Evolutionary conservation across 768 basidiomycete genomes (phyloP), one percentile per base, ranked within the genome.

Genomic region (Daedalea quercina): DNA sequence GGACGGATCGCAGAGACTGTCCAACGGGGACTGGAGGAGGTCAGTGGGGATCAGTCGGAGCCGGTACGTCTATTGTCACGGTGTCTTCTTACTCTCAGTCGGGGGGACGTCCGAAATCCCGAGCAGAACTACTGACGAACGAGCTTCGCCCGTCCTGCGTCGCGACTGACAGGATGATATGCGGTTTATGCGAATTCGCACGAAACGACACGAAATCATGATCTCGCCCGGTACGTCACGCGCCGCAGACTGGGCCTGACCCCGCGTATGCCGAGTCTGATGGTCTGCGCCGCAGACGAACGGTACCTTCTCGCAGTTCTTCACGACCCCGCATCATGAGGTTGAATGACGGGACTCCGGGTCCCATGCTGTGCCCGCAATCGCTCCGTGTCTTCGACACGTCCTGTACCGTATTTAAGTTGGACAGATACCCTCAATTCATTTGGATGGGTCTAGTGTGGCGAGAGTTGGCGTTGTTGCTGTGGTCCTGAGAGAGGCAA

Each of bases 171-270:
- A 94, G 91, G 93, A 94, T 64, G 86, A 90, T 23, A 76, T 95
- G 43, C 80, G 82, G 54, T 90, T 95, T 62, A 83, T 96, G 80
- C 74, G 93, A 53, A 92, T 95, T 70, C 80, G 94, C 46, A 95
- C 94, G 54, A 90, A 82, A 65, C 78, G 87, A 48, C 94, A 96
- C 66, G 94, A 95, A 64, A 74, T 96, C 53, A 89, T 96, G 86
- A 93, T 96, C 55, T 90, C 94, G 2, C 94, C 94, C 52, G 89
- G 94, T 91, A 50, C 25, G 85, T 70, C 31, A 41, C 47, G 42
- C 22, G 13, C 45, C 41, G 54, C 31, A 31, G 52, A 40, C 42
- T 60, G 31, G 15, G 12, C 11, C 23, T 20, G 19, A 26, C 34
- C 17, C 24, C 37, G 20, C 28, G 23, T 19, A 44, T n/a, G 50